Base-by-base conservation (phyloP, 2,329 filamentous ascomycete species). In the Verticillium tricorpus region DNA sequence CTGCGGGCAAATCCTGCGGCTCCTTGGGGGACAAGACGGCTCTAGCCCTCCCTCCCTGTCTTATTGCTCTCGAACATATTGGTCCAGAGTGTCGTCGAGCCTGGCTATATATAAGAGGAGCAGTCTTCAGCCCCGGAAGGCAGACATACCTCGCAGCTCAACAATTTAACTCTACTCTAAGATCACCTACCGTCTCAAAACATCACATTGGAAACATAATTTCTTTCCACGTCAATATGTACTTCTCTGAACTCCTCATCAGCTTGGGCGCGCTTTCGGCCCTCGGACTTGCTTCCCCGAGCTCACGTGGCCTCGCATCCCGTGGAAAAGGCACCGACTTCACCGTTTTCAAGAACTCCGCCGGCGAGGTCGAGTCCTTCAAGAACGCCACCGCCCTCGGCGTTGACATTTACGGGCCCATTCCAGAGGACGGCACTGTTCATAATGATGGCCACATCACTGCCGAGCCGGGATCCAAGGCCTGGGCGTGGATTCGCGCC, bases 401-500 rank as follows among this genome's bases (percentile, higher is more conserved):
- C 14, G 59, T 71, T 25, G 67, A 69, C 25, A 60, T 68, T 25
- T 63, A 62, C 11, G 65, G 63, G 14, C 57, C 63, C 15, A 67
- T 67, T 22, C 65, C 64, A n/a, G 45, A 57, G 15, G 67, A 69
- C 34, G 67, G 64, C 45, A 59, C 64, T 34, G 61, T 65, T 34
- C 45, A 61, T 32, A 60, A 63, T 14, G 56, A 64, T 14, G 56
- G 64, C 5, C 64, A 66, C 52, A 66, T 62, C 37, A 67, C 66
- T 8, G 66, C 67, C 9, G 62, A 68, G 61, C 61, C 61, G 3
- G 64, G 64, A 32, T 62, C 64, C 15, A 61, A 65, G 37, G 66
- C 66, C 14, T 65, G 62, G 64, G 60, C 59, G 22, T 68, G 64
- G 65, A 68, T 68, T 40, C 61, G 64, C 28, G 65, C 65, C 35